A percentile compares a stretch with the other conserved stretches of the same genome.
Conservation (phyloP, 2,329 filamentous ascomycete genomes). For the Diaporthe sp. region DNA sequence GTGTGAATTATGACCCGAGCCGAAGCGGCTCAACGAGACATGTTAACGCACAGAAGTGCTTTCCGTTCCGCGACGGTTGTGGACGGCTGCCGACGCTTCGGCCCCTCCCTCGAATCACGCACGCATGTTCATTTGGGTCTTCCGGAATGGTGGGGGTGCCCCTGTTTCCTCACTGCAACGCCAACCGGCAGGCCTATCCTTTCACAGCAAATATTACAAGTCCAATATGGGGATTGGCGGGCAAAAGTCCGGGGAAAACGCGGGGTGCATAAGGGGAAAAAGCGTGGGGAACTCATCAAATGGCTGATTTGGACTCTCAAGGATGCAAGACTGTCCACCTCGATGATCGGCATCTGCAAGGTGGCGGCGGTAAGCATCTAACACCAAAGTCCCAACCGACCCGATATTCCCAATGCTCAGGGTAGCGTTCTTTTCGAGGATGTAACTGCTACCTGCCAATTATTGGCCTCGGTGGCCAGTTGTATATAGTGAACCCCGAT, state of each 20-base stretch:
- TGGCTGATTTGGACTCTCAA: too few species aligned
- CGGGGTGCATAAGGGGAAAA: not conserved
- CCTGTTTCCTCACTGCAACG: not conserved
- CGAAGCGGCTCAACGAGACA: not conserved
- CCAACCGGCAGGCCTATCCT: not conserved
- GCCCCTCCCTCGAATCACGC: not conserved
- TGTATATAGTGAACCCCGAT: not conserved
- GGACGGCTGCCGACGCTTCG: not conserved
- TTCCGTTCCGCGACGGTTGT: not conserved
- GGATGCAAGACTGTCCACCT: not conserved
- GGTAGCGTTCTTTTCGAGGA: not conserved
- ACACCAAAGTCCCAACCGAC: not conserved
- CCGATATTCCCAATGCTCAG: not conserved
- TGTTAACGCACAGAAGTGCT: not conserved
- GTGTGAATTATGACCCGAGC: not conserved
- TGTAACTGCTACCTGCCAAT: too few species aligned
- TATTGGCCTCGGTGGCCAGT: not conserved
- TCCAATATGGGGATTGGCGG: not conserved
- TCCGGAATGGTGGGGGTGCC: not conserved
- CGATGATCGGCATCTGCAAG: not conserved
- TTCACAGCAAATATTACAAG: not conserved
- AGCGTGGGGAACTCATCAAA: not conserved
- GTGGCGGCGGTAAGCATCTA: not conserved
- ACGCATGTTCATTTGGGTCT: not conserved
- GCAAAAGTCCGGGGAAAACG: not conserved